These are phyloP conservation scores for Zygotorulaspora mrakii DNA, from an alignment of 1,139 yeast genomes.

Conservation along the genomic window DNA sequence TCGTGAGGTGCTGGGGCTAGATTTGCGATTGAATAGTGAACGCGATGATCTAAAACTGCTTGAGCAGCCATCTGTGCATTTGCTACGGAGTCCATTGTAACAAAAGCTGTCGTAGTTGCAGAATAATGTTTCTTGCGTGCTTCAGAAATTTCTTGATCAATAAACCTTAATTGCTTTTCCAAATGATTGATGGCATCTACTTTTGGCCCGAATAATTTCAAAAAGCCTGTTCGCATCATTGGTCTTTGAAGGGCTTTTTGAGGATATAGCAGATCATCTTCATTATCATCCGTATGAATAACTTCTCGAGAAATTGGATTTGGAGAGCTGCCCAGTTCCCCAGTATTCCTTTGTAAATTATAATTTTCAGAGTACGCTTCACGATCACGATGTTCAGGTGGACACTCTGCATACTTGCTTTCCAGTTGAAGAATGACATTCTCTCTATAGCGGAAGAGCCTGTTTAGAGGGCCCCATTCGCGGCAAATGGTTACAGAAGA, in stretches of 20 bases:
- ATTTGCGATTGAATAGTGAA: constrained; percentile 62
- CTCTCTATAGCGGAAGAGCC: constrained; percentile 57
- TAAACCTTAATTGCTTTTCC: constrained; percentile 52
- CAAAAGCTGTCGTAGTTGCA: constrained; percentile 70
- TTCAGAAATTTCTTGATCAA: constrained; percentile 57
- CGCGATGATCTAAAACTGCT: constrained; percentile 74
- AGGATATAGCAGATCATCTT: constrained; percentile 30
- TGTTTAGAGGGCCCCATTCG: constrained; percentile 76
- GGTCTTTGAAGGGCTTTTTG: constrained; percentile 45
- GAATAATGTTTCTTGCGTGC: constrained; percentile 63
- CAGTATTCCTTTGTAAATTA: constrained; percentile 18
- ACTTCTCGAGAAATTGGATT: constrained; percentile 6
- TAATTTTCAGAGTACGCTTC: constrained; percentile 28
- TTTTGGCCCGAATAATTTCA: constrained; percentile 52
- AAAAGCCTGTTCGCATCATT: constrained; percentile 46
- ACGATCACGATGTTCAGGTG: constrained; percentile 25
- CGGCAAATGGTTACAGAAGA: constrained; percentile 72
- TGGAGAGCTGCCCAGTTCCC: constrained; percentile 4
- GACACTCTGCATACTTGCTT: constrained; percentile 71
- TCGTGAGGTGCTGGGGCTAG: constrained; percentile 83
- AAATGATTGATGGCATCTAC: constrained; percentile 65
- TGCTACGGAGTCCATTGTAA: constrained; percentile 81
- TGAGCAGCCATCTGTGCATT: constrained; percentile 86
- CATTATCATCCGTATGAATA: constrained; percentile 25
- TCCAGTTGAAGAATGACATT: constrained; percentile 57